Evolutionary conservation across 179 eudicot species (phyloP).

Genomic region (Heliamphora pulchella): DNA sequence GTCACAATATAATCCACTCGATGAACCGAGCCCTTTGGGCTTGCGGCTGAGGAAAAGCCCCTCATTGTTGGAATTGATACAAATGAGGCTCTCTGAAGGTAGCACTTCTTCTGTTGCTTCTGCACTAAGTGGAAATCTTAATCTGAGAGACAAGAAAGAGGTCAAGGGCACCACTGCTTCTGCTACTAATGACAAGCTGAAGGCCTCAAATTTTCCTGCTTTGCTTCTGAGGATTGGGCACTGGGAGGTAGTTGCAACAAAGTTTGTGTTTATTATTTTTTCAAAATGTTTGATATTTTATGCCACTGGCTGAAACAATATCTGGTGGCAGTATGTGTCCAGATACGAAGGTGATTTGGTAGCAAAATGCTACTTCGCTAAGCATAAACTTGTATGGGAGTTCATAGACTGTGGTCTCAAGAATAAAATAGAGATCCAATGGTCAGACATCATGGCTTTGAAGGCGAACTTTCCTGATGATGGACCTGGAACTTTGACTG

Average conservation of each 20-base stretch:
- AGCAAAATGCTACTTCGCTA: slow-evolving; percentile 54
- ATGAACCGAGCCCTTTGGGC: slow-evolving; percentile 93
- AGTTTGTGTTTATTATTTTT: slow-evolving; percentile 8
- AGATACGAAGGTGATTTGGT: slow-evolving; percentile 49
- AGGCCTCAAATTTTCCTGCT: slow-evolving; percentile 87
- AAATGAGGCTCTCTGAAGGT: slow-evolving; percentile 70
- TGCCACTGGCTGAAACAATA: slow-evolving; percentile 16
- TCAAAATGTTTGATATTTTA: neutral
- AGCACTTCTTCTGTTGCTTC: slow-evolving; percentile 27
- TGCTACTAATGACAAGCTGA: slow-evolving; percentile 50
- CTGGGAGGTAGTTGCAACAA: slow-evolving; percentile 39
- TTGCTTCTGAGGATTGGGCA: slow-evolving; percentile 49
- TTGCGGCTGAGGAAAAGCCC: slow-evolving; percentile 78
- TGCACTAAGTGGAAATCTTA: slow-evolving; percentile 18
- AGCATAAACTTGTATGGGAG: slow-evolving; percentile 59
- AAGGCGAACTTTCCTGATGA: slow-evolving; percentile 34
- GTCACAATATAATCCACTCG: slow-evolving; percentile 68
- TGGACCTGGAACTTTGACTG: slow-evolving; percentile 35
- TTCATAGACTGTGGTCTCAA: slow-evolving; percentile 50
- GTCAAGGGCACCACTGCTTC: slow-evolving; percentile 30
- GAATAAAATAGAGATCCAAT: slow-evolving; percentile 52
- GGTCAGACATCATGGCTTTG: slow-evolving; percentile 47
- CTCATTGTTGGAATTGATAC: slow-evolving; percentile 75
- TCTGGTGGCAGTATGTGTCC: slow-evolving; percentile 34
- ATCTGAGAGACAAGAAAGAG: slow-evolving; percentile 28